Conservation (phyloP, 805 yeast genomes). For the Zygoascus bituminiphila region DNA sequence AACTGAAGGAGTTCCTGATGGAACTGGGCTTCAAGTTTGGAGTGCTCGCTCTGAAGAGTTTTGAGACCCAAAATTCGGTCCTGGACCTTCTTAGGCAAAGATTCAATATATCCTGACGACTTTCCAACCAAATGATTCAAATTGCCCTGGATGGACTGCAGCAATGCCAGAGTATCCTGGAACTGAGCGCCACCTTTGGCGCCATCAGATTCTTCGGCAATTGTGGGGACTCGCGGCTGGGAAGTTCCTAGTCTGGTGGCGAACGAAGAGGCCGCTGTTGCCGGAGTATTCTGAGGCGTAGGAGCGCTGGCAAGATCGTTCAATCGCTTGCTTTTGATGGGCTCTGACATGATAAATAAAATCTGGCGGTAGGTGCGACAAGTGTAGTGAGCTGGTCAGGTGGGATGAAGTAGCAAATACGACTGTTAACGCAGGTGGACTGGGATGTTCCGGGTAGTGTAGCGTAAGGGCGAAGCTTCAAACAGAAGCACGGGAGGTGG, state of each 20-base stretch:
- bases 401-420: background rate
- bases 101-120: conserved; percentile 76
- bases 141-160: conserved; percentile 85
- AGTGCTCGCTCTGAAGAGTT: conserved; percentile 68
- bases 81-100: conserved; percentile 64
- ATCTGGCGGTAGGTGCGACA: background rate
- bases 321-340: conserved; percentile 61
- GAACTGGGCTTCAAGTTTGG: conserved; percentile 80
- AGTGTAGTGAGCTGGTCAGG: background rate
- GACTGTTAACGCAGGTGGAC: too few relatives aligned
- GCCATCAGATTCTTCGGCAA: conserved; percentile 51
- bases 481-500: too few relatives aligned
- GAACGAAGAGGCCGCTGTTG: conserved; percentile 70
- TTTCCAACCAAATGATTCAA: conserved; percentile 77
- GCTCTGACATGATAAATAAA: conserved; percentile 76
- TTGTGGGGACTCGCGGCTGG: conserved; percentile 51
- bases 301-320: conserved; percentile 88
- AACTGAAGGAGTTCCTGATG: conserved; percentile 80
- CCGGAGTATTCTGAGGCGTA: conserved; percentile 97
- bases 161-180: conserved; percentile 70
- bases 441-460: too few relatives aligned
- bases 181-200: conserved; percentile 34
- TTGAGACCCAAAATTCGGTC: conserved; percentile 76
- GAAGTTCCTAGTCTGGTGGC: conserved; percentile 35
- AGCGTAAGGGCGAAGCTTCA: too few relatives aligned